A percentile compares a stretch with the other conserved stretches of the same genome.
Evolutionary conservation across 805 yeast genomes (phyloP).

Genomic region (Candida khao-thaluensis): DNA sequence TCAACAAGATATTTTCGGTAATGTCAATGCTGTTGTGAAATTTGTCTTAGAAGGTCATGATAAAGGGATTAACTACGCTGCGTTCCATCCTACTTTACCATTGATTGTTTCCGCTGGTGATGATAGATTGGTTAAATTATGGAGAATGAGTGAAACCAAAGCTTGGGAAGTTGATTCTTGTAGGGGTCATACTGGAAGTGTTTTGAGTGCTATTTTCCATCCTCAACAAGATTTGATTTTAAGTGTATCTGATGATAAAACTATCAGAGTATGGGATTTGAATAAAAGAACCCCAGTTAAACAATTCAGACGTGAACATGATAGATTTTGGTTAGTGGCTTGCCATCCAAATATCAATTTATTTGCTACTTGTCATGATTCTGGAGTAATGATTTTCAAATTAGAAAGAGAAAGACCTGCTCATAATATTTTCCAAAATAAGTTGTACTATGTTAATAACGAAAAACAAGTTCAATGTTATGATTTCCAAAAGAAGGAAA

Average conservation of each 20-base stretch:
- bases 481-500: slow-evolving; percentile 63
- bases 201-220: slow-evolving; percentile 85
- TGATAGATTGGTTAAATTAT: slow-evolving; percentile 89
- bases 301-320: slow-evolving; percentile 90
- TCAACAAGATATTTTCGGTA: slow-evolving; percentile 92
- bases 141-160: slow-evolving; percentile 97
- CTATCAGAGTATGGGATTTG: slow-evolving; percentile 95
- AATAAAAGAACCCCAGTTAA: slow-evolving; percentile 91
- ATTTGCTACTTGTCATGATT: slow-evolving; percentile 95
- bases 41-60: slow-evolving; percentile 97
- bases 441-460: slow-evolving; percentile 69
- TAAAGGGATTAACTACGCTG: slow-evolving; percentile 97
- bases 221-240: slow-evolving; percentile 89
- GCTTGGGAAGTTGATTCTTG: slow-evolving; percentile 99
- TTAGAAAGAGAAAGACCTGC: slow-evolving; percentile 98
- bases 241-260: slow-evolving; percentile 94
- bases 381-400: slow-evolving; percentile 97
- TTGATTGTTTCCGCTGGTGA: slow-evolving; percentile 94
- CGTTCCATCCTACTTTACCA: slow-evolving; percentile 96
- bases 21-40: slow-evolving; percentile 90
- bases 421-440: slow-evolving; percentile 68
- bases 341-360: slow-evolving; percentile 88
- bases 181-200: slow-evolving; percentile 95
- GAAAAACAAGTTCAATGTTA: slow-evolving; percentile 85
- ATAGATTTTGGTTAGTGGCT: slow-evolving; percentile 90